These are phyloP conservation scores for Hanseniaspora gamundiae DNA, from an alignment of 1,139 yeast species.

Conservation along the genomic window DNA sequence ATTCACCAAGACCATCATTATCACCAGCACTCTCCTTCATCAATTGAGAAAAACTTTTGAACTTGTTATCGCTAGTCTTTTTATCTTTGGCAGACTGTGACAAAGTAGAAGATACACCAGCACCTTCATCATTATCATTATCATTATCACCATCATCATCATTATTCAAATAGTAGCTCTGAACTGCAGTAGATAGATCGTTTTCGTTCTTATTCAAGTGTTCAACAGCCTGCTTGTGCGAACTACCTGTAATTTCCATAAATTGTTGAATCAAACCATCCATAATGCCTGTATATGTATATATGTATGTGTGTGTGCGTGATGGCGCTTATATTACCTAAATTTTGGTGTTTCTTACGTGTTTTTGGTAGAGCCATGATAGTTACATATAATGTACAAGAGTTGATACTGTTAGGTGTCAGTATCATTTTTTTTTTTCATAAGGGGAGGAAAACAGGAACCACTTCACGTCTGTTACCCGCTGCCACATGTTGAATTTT, in stretches of 20 bases:
- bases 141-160: background rate
- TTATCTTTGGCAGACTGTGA: background rate
- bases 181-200: background rate
- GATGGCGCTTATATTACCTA: too few species aligned
- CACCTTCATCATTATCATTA: background rate
- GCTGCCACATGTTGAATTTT: too few species aligned
- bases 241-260: constrained; percentile 1
- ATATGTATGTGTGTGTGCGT: too few species aligned
- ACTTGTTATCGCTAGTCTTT: constrained; percentile 9
- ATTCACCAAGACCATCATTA: constrained; percentile 39
- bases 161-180: background rate
- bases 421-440: too few species aligned
- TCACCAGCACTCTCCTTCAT: constrained; percentile 26
- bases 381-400: too few species aligned
- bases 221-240: background rate
- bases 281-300: background rate
- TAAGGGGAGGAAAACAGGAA: too few species aligned
- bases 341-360: too few species aligned
- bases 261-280: background rate
- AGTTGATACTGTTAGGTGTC: too few species aligned
- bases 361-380: too few species aligned
- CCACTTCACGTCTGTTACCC: too few species aligned
- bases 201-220: background rate
- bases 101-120: background rate
- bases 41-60: constrained; percentile 43